Percentiles rank a stretch among this genome's conserved stretches.
Conservation (phyloP, 179 eudicot genomes). For the Silene vulgaris region DNA sequence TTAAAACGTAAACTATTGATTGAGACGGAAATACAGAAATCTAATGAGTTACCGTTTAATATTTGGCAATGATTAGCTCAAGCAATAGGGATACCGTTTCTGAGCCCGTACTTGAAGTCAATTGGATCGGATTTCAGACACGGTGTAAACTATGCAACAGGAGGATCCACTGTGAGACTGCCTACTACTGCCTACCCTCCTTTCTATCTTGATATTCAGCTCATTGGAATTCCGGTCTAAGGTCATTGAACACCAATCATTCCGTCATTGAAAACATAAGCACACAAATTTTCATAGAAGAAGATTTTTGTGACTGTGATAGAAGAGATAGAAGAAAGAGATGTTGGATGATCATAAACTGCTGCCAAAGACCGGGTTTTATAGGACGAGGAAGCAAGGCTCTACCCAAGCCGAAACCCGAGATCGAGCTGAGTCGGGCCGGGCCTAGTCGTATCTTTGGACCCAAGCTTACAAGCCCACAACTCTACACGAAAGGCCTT, state of each 20-base stretch:
- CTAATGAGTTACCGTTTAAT: neutral
- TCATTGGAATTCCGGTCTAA: slow-evolving; percentile 52
- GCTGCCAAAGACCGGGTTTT: no score
- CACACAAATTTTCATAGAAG: no score
- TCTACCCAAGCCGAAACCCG: no score
- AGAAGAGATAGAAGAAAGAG: no score
- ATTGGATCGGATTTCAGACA: slow-evolving; percentile 68
- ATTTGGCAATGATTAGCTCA: slow-evolving; percentile 39
- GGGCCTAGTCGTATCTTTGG: no score
- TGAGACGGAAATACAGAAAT: neutral
- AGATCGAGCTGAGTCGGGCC: no score
- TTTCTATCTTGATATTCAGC: slow-evolving; percentile 68
- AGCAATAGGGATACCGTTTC: slow-evolving; percentile 64
- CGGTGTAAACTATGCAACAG: slow-evolving; percentile 80
- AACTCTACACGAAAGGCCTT: no score
- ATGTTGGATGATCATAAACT: no score
- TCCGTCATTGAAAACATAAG: no score
- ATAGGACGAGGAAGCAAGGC: no score
- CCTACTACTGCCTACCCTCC: slow-evolving; percentile 84
- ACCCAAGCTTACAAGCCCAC: no score
- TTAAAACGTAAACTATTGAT: neutral
- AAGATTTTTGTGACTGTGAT: no score
- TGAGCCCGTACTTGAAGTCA: slow-evolving; percentile 77
- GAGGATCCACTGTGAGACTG: slow-evolving; percentile 64
- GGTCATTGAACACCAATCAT: slow-evolving; percentile 43